A percentile compares a stretch with the other conserved stretches of the same genome.
These are phyloP conservation scores for Darksidea phi DNA, from an alignment of 495 filamentous ascomycete species.

Conservation along the genomic window DNA sequence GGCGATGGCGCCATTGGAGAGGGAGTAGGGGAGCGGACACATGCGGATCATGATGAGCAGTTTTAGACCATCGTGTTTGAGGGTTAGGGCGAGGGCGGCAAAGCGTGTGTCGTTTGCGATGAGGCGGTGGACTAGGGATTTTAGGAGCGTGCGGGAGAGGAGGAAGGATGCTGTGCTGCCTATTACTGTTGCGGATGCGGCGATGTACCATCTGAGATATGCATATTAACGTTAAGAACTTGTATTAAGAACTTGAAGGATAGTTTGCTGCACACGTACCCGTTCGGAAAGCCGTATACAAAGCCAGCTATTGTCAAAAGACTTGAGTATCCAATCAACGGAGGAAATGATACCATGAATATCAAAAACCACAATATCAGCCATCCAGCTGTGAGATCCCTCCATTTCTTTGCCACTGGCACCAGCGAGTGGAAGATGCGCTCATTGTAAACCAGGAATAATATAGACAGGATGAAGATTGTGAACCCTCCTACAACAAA, in stretches of 20 bases:
- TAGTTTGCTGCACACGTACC: slow-evolving; percentile 52
- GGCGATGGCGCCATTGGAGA: slow-evolving; percentile 90
- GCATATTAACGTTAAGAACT: too few relatives aligned
- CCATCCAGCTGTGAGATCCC: slow-evolving; percentile 67
- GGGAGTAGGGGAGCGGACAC: slow-evolving; percentile 89
- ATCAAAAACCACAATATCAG: slow-evolving; percentile 75
- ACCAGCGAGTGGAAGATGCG: slow-evolving; percentile 69
- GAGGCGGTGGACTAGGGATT: slow-evolving; percentile 71
- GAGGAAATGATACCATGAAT: slow-evolving; percentile 81
- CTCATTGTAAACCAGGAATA: slow-evolving; percentile 74
- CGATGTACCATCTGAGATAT: slow-evolving; percentile 86
- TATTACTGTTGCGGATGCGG: slow-evolving; percentile 71
- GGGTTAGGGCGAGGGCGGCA: slow-evolving; percentile 64
- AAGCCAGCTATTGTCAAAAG: slow-evolving; percentile 85
- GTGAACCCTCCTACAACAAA: slow-evolving; percentile 52
- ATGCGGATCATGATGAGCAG: slow-evolving; percentile 89
- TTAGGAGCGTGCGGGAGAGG: slow-evolving; percentile 72
- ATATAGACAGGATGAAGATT: slow-evolving; percentile 54
- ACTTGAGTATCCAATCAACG: slow-evolving; percentile 85
- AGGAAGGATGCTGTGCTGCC: slow-evolving; percentile 79
- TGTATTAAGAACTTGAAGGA: too few relatives aligned
- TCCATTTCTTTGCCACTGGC: slow-evolving; percentile 71
- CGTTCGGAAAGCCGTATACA: slow-evolving; percentile 88
- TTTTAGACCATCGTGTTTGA: slow-evolving; percentile 81
- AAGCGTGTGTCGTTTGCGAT: slow-evolving; percentile 80